These are phyloP conservation scores for Scedosporium minutisporum DNA, from an alignment of 2,329 filamentous ascomycete genomes.

Conservation along the genomic window DNA sequence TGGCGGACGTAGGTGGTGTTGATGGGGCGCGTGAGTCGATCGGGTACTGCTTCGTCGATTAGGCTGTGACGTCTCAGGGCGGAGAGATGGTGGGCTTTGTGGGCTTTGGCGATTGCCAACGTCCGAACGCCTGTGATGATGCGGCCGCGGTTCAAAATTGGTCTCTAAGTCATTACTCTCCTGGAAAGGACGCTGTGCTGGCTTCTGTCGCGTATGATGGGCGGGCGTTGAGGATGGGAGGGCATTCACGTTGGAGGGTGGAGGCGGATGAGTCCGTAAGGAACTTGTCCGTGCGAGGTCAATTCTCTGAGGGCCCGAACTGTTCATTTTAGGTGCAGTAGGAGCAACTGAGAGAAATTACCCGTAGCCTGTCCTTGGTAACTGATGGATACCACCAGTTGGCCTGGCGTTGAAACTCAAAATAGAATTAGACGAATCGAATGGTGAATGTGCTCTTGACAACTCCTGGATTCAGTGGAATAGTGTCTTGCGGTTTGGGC, in stretches of 20 bases:
- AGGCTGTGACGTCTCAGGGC: slow-evolving; percentile 2
- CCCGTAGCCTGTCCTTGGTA: neutral
- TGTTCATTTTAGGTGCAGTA: neutral
- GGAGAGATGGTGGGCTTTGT: neutral
- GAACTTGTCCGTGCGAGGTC: neutral
- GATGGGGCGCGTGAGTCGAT: slow-evolving; percentile 6
- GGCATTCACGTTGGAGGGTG: neutral
- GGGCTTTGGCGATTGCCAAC: neutral
- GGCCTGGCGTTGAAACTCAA: neutral
- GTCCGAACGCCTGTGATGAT: neutral
- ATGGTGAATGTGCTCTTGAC: neutral
- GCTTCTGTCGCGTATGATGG: neutral
- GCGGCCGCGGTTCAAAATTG: neutral
- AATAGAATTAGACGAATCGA: neutral
- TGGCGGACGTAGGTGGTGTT: slow-evolving; percentile 1
- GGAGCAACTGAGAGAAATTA: neutral
- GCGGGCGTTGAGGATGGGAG: neutral
- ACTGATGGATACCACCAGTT: neutral
- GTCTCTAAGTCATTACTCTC: neutral
- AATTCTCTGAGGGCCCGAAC: neutral
- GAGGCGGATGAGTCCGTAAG: neutral
- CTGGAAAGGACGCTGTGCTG: neutral
- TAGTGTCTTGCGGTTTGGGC: neutral
- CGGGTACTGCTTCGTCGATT: slow-evolving; percentile 8
- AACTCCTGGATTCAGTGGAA: neutral